These are phyloP conservation scores for Dactylellina cionopaga DNA, from an alignment of 2,329 filamentous ascomycete species.

Conservation along the genomic window DNA sequence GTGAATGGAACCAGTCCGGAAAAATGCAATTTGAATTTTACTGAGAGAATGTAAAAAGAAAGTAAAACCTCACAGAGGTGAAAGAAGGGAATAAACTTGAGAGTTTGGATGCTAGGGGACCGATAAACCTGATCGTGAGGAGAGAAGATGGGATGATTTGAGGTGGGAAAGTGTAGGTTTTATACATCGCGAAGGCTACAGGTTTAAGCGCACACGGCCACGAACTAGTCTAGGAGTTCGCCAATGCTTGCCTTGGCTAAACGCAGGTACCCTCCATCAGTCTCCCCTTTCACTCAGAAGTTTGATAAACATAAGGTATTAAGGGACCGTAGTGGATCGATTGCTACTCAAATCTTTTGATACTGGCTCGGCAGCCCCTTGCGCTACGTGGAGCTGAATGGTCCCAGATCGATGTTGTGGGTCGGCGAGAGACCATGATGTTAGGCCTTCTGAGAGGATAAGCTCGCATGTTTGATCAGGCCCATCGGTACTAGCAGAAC, in stretches of 20 bases:
- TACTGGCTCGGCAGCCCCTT: conserved; percentile 45
- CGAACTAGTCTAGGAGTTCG: conserved; percentile 10
- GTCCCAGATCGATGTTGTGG: background rate
- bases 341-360: conserved; percentile 34
- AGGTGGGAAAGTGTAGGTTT: conserved; percentile 25
- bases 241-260: conserved; percentile 29
- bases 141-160: conserved; percentile 22
- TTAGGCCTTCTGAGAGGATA: background rate
- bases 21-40: conserved; percentile 24
- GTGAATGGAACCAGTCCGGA: conserved; percentile 49
- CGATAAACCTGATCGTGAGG: conserved; percentile 52
- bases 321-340: conserved; percentile 18
- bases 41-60: conserved; percentile 27
- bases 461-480: background rate
- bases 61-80: conserved; percentile 50
- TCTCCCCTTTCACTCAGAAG: conserved; percentile 20
- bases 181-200: conserved; percentile 33
- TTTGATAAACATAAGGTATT: conserved; percentile 21
- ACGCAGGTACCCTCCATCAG: background rate
- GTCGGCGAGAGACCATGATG: background rate
- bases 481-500: conserved; percentile 2
- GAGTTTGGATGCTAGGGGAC: conserved; percentile 33
- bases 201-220: background rate
- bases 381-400: conserved; percentile 28
- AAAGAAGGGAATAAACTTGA: conserved; percentile 34